Evolutionary conservation across 495 filamentous ascomycete species (phyloP).

Genomic region (Penicillium mononematosum): DNA sequence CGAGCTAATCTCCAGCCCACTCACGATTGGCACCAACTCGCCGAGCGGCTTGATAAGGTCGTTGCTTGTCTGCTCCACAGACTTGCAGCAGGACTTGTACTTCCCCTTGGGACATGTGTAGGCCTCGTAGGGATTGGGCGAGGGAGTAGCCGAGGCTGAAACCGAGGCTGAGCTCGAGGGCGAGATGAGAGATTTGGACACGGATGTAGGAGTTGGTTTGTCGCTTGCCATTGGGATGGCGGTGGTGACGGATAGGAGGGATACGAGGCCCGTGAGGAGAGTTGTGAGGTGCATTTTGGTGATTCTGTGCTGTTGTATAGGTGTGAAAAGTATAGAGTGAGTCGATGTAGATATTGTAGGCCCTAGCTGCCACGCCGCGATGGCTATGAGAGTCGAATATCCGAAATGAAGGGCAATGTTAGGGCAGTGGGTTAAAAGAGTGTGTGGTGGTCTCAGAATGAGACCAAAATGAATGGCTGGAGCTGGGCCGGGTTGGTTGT

Average conservation of each 20-base stretch:
- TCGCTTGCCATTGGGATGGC: conserved; percentile 13
- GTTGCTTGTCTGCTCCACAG: conserved; percentile 22
- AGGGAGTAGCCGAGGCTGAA: not conserved
- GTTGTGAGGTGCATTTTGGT: conserved; percentile 18
- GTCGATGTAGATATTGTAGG: not conserved
- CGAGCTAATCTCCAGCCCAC: conserved; percentile 27
- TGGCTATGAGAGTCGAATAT: not conserved
- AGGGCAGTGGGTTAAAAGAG: not conserved
- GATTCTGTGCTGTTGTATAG: conserved; percentile 1
- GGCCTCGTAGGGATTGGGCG: conserved; percentile 16
- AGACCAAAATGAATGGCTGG: conserved; percentile 25
- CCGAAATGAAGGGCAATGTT: not conserved
- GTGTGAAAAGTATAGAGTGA: not conserved
- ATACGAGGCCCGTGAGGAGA: conserved; percentile 10
- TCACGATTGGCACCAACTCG: conserved; percentile 26
- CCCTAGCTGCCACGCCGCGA: not conserved
- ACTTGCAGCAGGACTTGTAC: conserved; percentile 36
- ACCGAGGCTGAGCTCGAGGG: conserved; percentile 1
- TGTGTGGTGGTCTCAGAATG: not conserved
- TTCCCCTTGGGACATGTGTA: conserved; percentile 23
- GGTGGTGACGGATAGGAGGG: conserved; percentile 15
- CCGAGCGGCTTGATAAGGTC: conserved; percentile 22
- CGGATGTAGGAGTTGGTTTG: conserved; percentile 11
- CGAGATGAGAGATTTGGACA: not conserved
- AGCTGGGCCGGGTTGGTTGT: conserved; percentile 17